Evolutionary conservation across 2,329 filamentous ascomycete genomes (phyloP), one percentile per base, ranked within the genome.

Genomic region (Daldinia eschscholtzii): DNA sequence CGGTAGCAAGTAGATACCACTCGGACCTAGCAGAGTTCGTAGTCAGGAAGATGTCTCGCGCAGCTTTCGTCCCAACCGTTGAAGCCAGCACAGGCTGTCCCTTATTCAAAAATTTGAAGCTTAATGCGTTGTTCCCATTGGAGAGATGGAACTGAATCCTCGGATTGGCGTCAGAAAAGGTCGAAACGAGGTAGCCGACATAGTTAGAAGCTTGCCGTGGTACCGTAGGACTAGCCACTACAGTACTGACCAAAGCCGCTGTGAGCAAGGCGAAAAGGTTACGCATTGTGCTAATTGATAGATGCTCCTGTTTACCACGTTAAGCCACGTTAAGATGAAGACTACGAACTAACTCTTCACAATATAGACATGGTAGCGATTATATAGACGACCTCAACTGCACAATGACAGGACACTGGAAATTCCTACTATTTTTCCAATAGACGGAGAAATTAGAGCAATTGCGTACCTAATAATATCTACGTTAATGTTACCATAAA

Each of bases 171-270:
- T 81, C 79, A 41, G 72, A 76, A 48, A 81, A 81, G 0, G 79
- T 80, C 26, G 79, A 80, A 46, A 80, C 73, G 6, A 81, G 75
- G 18, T 81, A 81, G 28, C 79, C 79, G 4, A 75, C 78, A 18
- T 75, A 77, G 15, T 58, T 65, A n/a, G 71, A 68, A 7, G 64
- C 50, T 18, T 69, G 68, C 5, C 65, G 61, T 15, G 65, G 59
- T 26, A 42, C 10, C 12, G 46, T 42, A 13, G 67, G 71, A 52
- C 50, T 71, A 26, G 71, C 67, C n/a, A 39, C 50, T 48, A 41
- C 42, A 28, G 60, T 9, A 37, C 48, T 35, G 10, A 58, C 64
- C 1, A 72, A 35, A 20, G 66, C 76, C 10, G 64, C 30, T 3
- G 37, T n/a, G 15, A 69, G 28, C 12, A 71, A 26, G 10, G 63